Percentiles rank a stretch among this genome's conserved stretches.
These are phyloP conservation scores for Elsinoe australis DNA, from an alignment of 2,329 filamentous ascomycete species.

Conservation along the genomic window DNA sequence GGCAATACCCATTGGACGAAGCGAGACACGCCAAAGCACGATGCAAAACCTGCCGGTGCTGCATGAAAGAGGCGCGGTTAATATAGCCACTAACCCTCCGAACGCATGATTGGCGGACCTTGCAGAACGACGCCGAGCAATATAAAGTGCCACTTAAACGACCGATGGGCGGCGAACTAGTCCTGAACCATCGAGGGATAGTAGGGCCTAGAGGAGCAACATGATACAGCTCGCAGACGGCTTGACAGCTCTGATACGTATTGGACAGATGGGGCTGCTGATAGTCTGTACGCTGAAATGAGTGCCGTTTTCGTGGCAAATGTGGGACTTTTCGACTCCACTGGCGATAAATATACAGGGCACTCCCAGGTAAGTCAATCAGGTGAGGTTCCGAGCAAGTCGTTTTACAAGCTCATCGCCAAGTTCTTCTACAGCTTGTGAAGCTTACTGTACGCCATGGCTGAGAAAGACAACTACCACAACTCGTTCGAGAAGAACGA, in stretches of 20 bases:
- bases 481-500: constrained; percentile 1
- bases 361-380: constrained; percentile 3
- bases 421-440: constrained; percentile 5
- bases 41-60: constrained; percentile 4
- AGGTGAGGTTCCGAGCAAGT: constrained; percentile 11
- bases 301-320: constrained; percentile 5
- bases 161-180: constrained; percentile 2
- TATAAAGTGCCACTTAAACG: constrained; percentile 10
- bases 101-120: constrained; percentile 15
- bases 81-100: background rate
- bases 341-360: background rate
- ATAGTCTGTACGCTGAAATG: constrained; percentile 5
- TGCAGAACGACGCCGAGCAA: constrained; percentile 4
- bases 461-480: background rate
- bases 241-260: constrained; percentile 2
- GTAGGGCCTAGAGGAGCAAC: background rate
- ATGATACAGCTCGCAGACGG: constrained; percentile 6
- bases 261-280: constrained; percentile 1
- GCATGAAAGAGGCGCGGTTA: constrained; percentile 7
- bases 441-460: constrained; percentile 1
- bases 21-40: constrained; percentile 1
- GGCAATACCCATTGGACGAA: background rate
- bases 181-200: constrained; percentile 2
- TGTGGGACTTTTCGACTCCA: constrained; percentile 1
- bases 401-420: constrained; percentile 11